A percentile compares a stretch with the other conserved stretches of the same genome.
These are phyloP conservation scores for Rhizoctonia solani DNA, from an alignment of 1,284 basidiomycete species.

Conservation along the genomic window DNA sequence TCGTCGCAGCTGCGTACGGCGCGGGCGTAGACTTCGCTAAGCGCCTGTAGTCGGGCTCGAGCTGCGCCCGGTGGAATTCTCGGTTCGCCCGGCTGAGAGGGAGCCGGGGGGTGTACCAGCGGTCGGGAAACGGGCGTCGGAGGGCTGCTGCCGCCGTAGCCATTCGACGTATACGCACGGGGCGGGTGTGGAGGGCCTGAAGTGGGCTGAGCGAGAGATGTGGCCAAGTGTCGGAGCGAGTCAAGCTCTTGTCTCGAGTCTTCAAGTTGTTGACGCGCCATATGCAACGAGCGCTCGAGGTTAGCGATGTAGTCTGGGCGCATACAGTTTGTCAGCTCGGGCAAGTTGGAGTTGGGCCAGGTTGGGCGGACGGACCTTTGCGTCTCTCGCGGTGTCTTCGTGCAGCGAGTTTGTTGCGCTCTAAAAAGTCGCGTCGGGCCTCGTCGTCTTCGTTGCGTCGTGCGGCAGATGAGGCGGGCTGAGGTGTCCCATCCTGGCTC, in stretches of 20 bases:
- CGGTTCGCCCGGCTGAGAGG: neutral
- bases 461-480: neutral
- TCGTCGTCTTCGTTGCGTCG: slow-evolving; percentile 7
- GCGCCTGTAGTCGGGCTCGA: slow-evolving; percentile 1
- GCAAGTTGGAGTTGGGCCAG: neutral
- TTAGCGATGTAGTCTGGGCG: slow-evolving; percentile 32
- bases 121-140: slow-evolving; percentile 16
- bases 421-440: slow-evolving; percentile 24
- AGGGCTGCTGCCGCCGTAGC: slow-evolving; percentile 7
- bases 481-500: neutral
- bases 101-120: neutral
- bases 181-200: slow-evolving; percentile 3
- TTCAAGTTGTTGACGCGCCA: slow-evolving; percentile 26
- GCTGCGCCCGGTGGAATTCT: neutral
- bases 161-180: slow-evolving; percentile 11
- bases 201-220: slow-evolving; percentile 14
- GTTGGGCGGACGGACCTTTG: neutral
- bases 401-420: slow-evolving; percentile 29
- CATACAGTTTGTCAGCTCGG: slow-evolving; percentile 13
- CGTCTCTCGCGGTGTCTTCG: slow-evolving; percentile 28
- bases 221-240: slow-evolving; percentile 11
- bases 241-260: slow-evolving; percentile 17
- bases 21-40: slow-evolving; percentile 9
- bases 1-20: slow-evolving; percentile 19
- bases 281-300: slow-evolving; percentile 26